Conservation (phyloP, 1,284 basidiomycete genomes). For the Agroathelia rolfsii region DNA sequence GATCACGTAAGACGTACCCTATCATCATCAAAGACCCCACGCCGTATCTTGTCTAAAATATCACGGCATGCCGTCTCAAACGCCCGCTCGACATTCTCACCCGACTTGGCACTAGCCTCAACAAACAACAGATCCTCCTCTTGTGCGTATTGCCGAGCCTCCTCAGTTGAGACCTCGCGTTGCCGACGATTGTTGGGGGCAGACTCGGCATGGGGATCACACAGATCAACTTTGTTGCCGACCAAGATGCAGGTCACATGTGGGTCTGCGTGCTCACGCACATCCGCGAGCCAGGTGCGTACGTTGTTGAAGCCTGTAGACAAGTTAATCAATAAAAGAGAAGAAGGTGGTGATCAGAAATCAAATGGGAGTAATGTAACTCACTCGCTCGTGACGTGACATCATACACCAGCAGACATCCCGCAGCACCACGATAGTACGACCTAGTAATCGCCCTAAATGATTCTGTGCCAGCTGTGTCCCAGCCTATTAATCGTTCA, state of each 20-base stretch:
- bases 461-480: slow-evolving; percentile 76
- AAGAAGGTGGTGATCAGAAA: too few species aligned
- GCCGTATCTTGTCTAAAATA: slow-evolving; percentile 64
- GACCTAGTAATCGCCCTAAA: slow-evolving; percentile 80
- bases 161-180: slow-evolving; percentile 55
- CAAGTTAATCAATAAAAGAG: too few species aligned
- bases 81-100: slow-evolving; percentile 67
- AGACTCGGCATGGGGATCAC: slow-evolving; percentile 26
- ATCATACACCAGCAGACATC: slow-evolving; percentile 78
- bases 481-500: slow-evolving; percentile 65
- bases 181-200: slow-evolving; percentile 14
- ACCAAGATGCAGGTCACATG: slow-evolving; percentile 76
- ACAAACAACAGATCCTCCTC: slow-evolving; percentile 74
- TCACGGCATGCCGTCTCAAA: slow-evolving; percentile 63
- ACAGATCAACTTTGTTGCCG: slow-evolving; percentile 72
- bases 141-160: slow-evolving; percentile 62
- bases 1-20: too few species aligned
- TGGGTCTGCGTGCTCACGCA: slow-evolving; percentile 74
- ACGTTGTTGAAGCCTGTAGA: slow-evolving; percentile 54
- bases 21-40: slow-evolving; percentile 70
- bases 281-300: slow-evolving; percentile 69
- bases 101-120: slow-evolving; percentile 82
- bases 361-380: too few species aligned
- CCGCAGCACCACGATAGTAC: slow-evolving; percentile 78
- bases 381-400: slow-evolving; percentile 67